Evolutionary conservation across 495 filamentous ascomycete species (phyloP).

Genomic region (Parmelia sp.): DNA sequence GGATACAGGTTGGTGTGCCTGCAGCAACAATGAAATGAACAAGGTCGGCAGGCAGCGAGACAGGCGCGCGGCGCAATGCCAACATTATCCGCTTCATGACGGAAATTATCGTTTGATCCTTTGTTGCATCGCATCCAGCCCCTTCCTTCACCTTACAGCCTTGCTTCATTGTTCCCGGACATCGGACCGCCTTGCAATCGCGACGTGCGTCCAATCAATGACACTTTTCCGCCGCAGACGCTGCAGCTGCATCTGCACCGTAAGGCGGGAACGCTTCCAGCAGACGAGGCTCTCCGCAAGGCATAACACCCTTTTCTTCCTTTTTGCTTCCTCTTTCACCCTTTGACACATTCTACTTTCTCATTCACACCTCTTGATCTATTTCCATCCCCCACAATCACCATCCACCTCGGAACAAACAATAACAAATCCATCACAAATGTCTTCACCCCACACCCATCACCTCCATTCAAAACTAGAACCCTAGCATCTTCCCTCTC

Average conservation of each 20-base stretch:
- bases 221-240: background rate
- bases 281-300: background rate
- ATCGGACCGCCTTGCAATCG: background rate
- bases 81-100: too few species aligned
- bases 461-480: background rate
- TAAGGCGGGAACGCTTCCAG: too few species aligned
- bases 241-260: background rate
- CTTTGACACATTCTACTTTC: too few species aligned
- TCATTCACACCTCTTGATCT: too few species aligned
- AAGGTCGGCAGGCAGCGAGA: too few species aligned
- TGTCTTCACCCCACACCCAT: background rate
- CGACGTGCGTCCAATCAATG: background rate
- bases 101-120: background rate
- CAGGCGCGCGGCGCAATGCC: conserved; percentile 1
- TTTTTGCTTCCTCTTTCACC: background rate
- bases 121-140: background rate
- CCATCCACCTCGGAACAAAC: background rate
- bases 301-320: background rate
- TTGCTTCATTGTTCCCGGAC: background rate
- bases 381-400: too few species aligned
- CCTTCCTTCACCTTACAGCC: background rate
- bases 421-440: too few species aligned
- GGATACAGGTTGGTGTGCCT: background rate
- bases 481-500: too few species aligned
- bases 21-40: background rate